Evolutionary conservation across 345 rosid species (phyloP).

Genomic region (Syzygium jambos): DNA sequence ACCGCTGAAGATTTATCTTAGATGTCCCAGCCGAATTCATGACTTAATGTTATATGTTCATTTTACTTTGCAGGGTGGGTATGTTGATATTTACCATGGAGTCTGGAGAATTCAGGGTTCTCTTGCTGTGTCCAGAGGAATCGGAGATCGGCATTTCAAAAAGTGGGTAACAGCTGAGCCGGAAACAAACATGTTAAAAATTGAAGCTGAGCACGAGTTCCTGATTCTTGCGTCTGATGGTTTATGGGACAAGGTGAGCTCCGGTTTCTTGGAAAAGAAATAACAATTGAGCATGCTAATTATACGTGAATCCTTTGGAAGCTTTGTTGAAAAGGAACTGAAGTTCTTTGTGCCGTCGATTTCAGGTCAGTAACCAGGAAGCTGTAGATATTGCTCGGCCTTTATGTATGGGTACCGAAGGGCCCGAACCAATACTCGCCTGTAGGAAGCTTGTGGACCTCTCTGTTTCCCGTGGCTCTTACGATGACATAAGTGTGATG

Average conservation of each 20-base stretch:
- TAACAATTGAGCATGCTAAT: not conserved
- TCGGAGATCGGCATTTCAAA: slow-evolving; percentile 70
- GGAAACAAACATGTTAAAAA: slow-evolving; percentile 42
- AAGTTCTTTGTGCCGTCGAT: not conserved
- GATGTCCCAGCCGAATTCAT: not conserved
- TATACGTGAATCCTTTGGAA: not conserved
- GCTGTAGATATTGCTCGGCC: slow-evolving; percentile 73
- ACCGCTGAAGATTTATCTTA: not conserved
- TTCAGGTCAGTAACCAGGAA: slow-evolving; percentile 83
- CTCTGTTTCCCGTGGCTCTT: slow-evolving; percentile 54
- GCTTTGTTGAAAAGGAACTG: not conserved
- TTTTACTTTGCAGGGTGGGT: slow-evolving; percentile 52
- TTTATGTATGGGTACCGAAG: slow-evolving; percentile 25
- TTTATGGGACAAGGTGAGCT: slow-evolving; percentile 84
- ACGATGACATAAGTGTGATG: slow-evolving; percentile 75
- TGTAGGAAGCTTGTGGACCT: slow-evolving; percentile 76
- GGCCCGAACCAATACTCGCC: slow-evolving; percentile 38
- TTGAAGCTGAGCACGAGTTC: slow-evolving; percentile 57
- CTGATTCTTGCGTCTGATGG: slow-evolving; percentile 95
- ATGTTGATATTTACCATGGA: slow-evolving; percentile 67
- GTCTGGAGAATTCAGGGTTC: slow-evolving; percentile 89
- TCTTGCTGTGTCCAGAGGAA: slow-evolving; percentile 77
- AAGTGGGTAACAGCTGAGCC: slow-evolving; percentile 92
- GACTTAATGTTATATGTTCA: not conserved
- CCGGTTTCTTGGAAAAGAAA: not conserved